A percentile compares a stretch with the other conserved stretches of the same genome.
Conservation (phyloP, 768 basidiomycete genomes). For the Termitomyces sp. region DNA sequence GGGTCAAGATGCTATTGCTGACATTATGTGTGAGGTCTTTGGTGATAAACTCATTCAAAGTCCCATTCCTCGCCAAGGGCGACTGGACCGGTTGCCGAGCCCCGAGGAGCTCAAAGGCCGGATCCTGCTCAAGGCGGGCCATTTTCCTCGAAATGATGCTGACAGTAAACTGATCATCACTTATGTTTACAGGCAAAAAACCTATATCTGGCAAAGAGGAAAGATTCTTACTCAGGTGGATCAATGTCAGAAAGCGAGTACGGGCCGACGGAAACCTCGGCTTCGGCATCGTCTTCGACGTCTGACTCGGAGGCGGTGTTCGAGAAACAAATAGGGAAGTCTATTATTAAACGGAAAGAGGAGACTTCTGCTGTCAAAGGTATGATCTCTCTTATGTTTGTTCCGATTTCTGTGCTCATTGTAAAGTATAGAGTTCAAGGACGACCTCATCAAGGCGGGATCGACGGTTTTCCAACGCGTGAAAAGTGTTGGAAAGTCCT, state of each 20-base stretch:
- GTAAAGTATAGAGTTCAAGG: slow-evolving; percentile 19
- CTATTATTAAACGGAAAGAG: slow-evolving; percentile 14
- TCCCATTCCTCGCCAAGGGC: slow-evolving; percentile 26
- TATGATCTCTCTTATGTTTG: slow-evolving; percentile 5
- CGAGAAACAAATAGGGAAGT: slow-evolving; percentile 16
- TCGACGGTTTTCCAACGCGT: slow-evolving; percentile 36
- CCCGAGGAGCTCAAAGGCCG: slow-evolving; percentile 80
- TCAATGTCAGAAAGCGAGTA: slow-evolving; percentile 16
- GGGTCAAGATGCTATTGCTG: slow-evolving; percentile 45
- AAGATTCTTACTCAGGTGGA: slow-evolving; percentile 9
- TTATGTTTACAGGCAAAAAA: slow-evolving; percentile 64
- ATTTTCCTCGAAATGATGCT: neutral
- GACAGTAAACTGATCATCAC: neutral
- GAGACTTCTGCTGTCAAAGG: slow-evolving; percentile 24
- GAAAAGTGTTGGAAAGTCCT: slow-evolving; percentile 25
- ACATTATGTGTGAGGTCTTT: slow-evolving; percentile 43
- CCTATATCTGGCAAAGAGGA: slow-evolving; percentile 38
- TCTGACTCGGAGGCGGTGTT: slow-evolving; percentile 32
- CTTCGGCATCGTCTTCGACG: slow-evolving; percentile 22
- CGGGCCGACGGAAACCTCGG: slow-evolving; percentile 16
- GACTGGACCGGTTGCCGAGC: slow-evolving; percentile 67
- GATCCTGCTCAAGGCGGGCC: slow-evolving; percentile 75
- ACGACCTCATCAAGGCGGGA: slow-evolving; percentile 31
- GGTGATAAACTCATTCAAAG: slow-evolving; percentile 31
- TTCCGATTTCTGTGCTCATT: neutral